These are phyloP conservation scores for Passiflora organensis DNA, from an alignment of 345 rosid species.

Conservation along the genomic window DNA sequence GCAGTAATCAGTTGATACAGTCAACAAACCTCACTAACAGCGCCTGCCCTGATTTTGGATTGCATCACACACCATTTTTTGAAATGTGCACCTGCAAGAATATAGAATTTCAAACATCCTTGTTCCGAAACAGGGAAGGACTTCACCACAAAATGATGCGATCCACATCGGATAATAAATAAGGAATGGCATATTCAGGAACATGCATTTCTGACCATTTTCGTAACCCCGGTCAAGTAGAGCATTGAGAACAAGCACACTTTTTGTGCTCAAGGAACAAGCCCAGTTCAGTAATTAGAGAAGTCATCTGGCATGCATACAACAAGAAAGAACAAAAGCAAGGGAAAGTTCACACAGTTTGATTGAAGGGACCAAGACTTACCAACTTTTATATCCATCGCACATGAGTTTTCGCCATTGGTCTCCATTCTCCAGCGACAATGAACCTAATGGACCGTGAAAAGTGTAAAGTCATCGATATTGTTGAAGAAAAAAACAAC, in stretches of 20 bases:
- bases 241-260: no score
- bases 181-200: no score
- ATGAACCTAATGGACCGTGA: constrained; percentile 58
- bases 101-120: not conserved
- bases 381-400: constrained; percentile 77
- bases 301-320: no score
- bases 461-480: not conserved
- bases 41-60: constrained; percentile 85
- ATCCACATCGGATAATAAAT: not conserved
- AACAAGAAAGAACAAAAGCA: no score
- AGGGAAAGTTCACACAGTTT: no score
- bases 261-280: no score
- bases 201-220: no score
- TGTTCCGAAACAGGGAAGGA: not conserved
- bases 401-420: constrained; percentile 51
- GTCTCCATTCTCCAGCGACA: constrained; percentile 74
- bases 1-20: no score
- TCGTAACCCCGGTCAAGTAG: no score
- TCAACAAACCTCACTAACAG: constrained; percentile 70
- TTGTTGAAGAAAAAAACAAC: not conserved
- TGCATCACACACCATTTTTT: constrained; percentile 99
- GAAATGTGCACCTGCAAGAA: constrained; percentile 75
- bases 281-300: no score
- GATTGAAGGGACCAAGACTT: constrained; percentile 22
- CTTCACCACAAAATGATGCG: no score